A percentile compares a stretch with the other conserved stretches of the same genome.
These are phyloP conservation scores for Puya raimondii DNA, from an alignment of 176 grass and related monocot genomes.

Conservation along the genomic window DNA sequence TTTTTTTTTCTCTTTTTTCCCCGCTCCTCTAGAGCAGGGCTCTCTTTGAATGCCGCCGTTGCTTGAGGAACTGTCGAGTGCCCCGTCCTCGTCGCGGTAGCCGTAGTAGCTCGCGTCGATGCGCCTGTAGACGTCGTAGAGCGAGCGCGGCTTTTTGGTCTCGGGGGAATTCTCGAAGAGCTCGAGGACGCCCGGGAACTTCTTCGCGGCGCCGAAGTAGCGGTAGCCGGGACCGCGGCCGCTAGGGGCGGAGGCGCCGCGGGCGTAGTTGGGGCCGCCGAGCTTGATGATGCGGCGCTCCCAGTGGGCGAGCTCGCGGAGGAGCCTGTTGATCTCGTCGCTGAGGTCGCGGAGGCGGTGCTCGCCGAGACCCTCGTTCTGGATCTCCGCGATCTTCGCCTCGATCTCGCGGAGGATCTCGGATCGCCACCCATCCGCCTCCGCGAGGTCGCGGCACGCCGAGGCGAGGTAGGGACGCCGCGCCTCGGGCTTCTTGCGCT, in stretches of 20 bases:
- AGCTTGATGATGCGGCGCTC: slow-evolving; percentile 87
- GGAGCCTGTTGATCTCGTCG: slow-evolving; percentile 99
- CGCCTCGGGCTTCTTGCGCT: slow-evolving; percentile 86
- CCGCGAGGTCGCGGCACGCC: slow-evolving; percentile 91
- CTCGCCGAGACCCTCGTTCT: slow-evolving; percentile 93
- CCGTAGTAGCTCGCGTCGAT: slow-evolving; percentile 88
- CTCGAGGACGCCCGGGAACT: slow-evolving; percentile 81
- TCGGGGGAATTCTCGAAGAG: slow-evolving; percentile 94
- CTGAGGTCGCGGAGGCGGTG: slow-evolving; percentile 96
- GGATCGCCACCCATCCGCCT: slow-evolving; percentile 79
- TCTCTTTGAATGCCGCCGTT: no score
- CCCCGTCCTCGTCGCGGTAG: slow-evolving; percentile 85
- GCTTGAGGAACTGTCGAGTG: no score
- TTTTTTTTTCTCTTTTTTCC: no score
- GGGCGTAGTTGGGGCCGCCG: slow-evolving; percentile 71
- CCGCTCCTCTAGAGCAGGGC: no score
- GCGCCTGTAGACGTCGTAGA: slow-evolving; percentile 91
- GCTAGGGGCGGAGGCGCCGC: slow-evolving; percentile 55
- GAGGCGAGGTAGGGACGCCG: slow-evolving; percentile 87
- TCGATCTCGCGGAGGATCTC: slow-evolving; percentile 97
- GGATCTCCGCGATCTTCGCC: slow-evolving; percentile 88
- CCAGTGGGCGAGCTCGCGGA: slow-evolving; percentile 92
- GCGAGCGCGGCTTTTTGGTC: slow-evolving; percentile 57
- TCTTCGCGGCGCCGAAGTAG: slow-evolving; percentile 94
- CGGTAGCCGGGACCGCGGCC: slow-evolving; percentile 83